Evolutionary conservation across 73 alveolate genomes (phyloP).

Genomic region (Effrenium voratum): DNA sequence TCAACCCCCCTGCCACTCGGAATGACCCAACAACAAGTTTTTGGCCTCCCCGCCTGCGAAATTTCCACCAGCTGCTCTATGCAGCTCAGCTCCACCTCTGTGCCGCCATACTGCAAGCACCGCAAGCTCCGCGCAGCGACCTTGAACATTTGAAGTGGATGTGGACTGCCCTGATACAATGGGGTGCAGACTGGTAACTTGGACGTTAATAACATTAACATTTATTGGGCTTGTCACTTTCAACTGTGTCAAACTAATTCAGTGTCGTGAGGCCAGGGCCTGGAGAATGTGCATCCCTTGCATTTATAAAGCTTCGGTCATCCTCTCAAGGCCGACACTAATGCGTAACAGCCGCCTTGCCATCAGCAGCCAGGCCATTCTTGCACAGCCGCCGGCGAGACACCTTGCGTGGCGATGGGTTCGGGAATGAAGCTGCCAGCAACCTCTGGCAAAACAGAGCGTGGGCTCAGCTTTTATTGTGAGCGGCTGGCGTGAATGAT

Average conservation of each 20-base stretch:
- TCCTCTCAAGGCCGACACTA: no score
- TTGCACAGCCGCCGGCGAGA: conserved; percentile 15
- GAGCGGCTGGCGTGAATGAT: not conserved
- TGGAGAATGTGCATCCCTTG: no score
- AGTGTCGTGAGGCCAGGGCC: no score
- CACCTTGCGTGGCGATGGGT: not conserved
- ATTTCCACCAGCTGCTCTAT: conserved; percentile 90
- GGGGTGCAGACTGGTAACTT: not conserved
- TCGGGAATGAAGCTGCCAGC: not conserved
- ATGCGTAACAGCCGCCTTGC: conserved; percentile 48
- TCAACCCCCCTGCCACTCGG: no score
- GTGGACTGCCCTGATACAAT: not conserved
- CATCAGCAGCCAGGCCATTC: conserved; percentile 62
- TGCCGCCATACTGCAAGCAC: conserved; percentile 50
- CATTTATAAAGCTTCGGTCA: no score
- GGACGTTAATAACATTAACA: no score
- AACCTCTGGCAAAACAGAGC: no score
- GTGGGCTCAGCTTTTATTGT: no score
- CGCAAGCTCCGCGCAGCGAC: conserved; percentile 9
- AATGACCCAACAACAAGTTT: no score
- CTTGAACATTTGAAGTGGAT: not conserved
- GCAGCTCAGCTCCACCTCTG: conserved; percentile 71
- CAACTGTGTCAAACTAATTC: no score
- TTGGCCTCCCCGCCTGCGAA: conserved; percentile 44
- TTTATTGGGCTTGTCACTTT: no score